phyloP scores from a whole-genome alignment of 1,139 yeast genomes.

The Lodderomyces metapsilosis region DNA sequence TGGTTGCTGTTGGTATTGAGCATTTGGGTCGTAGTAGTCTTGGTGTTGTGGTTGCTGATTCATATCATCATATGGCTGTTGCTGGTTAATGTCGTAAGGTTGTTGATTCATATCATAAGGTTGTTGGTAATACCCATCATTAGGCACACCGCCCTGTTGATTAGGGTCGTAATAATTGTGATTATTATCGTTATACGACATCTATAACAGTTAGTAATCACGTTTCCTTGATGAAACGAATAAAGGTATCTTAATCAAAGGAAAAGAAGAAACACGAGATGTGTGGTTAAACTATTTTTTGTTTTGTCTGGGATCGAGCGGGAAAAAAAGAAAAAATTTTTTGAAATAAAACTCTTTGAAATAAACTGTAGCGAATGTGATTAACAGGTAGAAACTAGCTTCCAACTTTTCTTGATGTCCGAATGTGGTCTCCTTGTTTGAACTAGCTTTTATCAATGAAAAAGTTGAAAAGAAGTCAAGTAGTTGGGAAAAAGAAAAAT shows the following conservation, averaged over 20 bases:
- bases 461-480: neutral
- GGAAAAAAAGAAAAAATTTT: neutral
- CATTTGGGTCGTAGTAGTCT: conserved; percentile 44
- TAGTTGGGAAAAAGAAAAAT: too few relatives aligned
- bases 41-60: conserved; percentile 31
- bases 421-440: too few relatives aligned
- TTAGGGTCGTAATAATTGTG: conserved; percentile 49
- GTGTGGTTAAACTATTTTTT: conserved; percentile 3
- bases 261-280: neutral
- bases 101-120: conserved; percentile 32
- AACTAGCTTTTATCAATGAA: too few relatives aligned
- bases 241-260: neutral
- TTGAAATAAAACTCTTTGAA: neutral
- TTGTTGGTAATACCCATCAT: conserved; percentile 50
- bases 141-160: conserved; percentile 35
- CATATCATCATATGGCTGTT: conserved; percentile 44
- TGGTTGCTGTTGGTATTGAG: conserved; percentile 51
- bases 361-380: neutral
- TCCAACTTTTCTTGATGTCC: neutral
- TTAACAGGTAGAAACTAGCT: neutral
- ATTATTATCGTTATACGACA: conserved; percentile 56
- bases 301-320: neutral
- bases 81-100: conserved; percentile 30
- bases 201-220: conserved; percentile 28
- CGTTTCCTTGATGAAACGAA: too few relatives aligned